These are phyloP conservation scores for Coniferiporia weirii DNA, from an alignment of 1,284 basidiomycete genomes.

Conservation along the genomic window DNA sequence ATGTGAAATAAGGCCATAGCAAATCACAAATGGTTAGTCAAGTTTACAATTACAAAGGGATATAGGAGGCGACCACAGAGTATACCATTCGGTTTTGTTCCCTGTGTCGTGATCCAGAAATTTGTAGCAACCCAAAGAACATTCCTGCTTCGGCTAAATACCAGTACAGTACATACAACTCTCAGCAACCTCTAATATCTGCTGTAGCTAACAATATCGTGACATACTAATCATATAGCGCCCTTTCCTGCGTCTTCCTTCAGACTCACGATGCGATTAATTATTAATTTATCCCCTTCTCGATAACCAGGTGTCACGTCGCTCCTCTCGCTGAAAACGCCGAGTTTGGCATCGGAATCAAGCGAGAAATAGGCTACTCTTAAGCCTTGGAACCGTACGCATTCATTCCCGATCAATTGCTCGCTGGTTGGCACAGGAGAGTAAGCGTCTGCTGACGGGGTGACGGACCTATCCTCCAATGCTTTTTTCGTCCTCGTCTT, in stretches of 20 bases:
- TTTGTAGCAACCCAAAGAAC: too few relatives aligned
- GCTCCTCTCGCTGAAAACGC: slow-evolving; percentile 52
- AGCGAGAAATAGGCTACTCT: slow-evolving; percentile 94
- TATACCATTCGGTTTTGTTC: too few relatives aligned
- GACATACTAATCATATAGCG: neutral
- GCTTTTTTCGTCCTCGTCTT: slow-evolving; percentile 62
- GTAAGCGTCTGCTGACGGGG: slow-evolving; percentile 35
- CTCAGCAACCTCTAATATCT: too few relatives aligned
- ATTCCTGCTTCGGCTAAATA: neutral
- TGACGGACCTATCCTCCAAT: slow-evolving; percentile 41
- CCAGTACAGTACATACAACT: neutral
- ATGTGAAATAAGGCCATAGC: too few relatives aligned
- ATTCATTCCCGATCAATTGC: slow-evolving; percentile 88
- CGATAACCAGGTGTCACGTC: slow-evolving; percentile 39
- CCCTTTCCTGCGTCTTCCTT: slow-evolving; percentile 93
- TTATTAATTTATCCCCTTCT: slow-evolving; percentile 74
- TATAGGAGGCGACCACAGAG: too few relatives aligned
- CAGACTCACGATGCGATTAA: slow-evolving; percentile 92
- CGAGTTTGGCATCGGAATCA: slow-evolving; percentile 78
- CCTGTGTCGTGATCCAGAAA: too few relatives aligned
- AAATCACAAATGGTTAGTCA: too few relatives aligned
- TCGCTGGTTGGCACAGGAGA: slow-evolving; percentile 70
- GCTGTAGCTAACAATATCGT: too few relatives aligned
- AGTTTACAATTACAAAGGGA: too few relatives aligned
- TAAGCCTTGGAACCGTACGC: slow-evolving; percentile 94